These are phyloP conservation scores for Candida sp. DNA, from an alignment of 1,139 yeast genomes.

Conservation along the genomic window DNA sequence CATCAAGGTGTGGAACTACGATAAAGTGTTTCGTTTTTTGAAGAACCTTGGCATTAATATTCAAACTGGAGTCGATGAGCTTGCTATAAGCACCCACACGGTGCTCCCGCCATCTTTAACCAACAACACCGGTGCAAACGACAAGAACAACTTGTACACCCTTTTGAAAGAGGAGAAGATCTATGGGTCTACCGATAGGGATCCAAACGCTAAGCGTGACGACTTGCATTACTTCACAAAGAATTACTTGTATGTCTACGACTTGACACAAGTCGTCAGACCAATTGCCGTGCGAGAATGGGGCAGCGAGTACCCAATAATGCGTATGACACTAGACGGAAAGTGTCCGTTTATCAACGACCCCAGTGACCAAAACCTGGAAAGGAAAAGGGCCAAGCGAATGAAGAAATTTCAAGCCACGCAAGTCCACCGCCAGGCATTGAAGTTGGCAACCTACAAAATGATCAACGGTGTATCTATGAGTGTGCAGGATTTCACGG, in stretches of 20 bases:
- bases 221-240: conserved; percentile 81
- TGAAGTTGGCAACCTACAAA: conserved; percentile 39
- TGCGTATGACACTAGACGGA: conserved; percentile 59
- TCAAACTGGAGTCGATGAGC: conserved; percentile 21
- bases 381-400: conserved; percentile 41
- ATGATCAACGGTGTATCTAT: conserved; percentile 29
- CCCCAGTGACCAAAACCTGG: conserved; percentile 41
- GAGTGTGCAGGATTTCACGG: conserved; percentile 23
- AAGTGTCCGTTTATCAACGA: conserved; percentile 74
- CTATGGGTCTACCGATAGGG: conserved; percentile 88
- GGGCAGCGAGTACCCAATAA: conserved; percentile 51
- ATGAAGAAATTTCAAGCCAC: conserved; percentile 45
- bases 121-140: conserved; percentile 2
- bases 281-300: conserved; percentile 90
- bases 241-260: conserved; percentile 77
- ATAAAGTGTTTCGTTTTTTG: conserved; percentile 82
- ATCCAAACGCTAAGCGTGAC: conserved; percentile 82
- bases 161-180: conserved; percentile 84
- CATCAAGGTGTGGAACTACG: conserved; percentile 88
- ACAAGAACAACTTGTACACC: conserved; percentile 53
- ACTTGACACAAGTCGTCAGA: conserved; percentile 75
- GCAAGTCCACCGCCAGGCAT: conserved; percentile 41
- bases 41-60: conserved; percentile 62
- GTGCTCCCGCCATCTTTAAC: conserved; percentile 12
- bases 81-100: conserved; percentile 12